Percentiles rank a stretch among this genome's conserved stretches.
Conservation (phyloP, 495 filamentous ascomycete genomes). For the Neurospora sp. region DNA sequence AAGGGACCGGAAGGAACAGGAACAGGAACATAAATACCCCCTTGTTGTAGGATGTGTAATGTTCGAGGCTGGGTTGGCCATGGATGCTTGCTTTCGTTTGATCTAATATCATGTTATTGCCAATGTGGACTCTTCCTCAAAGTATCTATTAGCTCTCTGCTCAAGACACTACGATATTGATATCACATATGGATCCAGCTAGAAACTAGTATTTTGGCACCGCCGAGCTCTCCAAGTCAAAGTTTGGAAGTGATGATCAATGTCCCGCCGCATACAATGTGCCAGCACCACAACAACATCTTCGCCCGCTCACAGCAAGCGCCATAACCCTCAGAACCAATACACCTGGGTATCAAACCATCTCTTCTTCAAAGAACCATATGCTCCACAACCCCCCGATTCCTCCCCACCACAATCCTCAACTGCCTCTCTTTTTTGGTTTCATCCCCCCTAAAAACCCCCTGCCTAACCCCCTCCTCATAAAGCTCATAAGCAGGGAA, state of each 20-base stretch:
- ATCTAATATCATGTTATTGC: not conserved
- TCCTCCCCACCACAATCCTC: constrained; percentile 58
- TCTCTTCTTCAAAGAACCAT: constrained; percentile 36
- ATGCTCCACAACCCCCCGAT: constrained; percentile 51
- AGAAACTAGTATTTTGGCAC: not conserved
- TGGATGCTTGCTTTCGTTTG: not conserved
- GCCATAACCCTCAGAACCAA: not conserved
- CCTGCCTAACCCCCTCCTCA: constrained; percentile 53
- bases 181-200: not conserved
- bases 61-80: not conserved
- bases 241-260: not conserved
- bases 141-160: not conserved
- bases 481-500: constrained; percentile 62
- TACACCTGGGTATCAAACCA: not conserved
- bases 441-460: constrained; percentile 41
- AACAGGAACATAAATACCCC: not conserved
- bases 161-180: not conserved
- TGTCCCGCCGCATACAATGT: not conserved
- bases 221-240: not conserved
- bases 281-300: too few species aligned
- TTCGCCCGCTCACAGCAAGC: not conserved
- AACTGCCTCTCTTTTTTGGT: constrained; percentile 48
- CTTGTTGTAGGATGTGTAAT: not conserved
- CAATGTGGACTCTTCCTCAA: not conserved
- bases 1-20: not conserved